Evolutionary conservation across 768 basidiomycete species (phyloP).

Genomic region (Naematelia encephala): DNA sequence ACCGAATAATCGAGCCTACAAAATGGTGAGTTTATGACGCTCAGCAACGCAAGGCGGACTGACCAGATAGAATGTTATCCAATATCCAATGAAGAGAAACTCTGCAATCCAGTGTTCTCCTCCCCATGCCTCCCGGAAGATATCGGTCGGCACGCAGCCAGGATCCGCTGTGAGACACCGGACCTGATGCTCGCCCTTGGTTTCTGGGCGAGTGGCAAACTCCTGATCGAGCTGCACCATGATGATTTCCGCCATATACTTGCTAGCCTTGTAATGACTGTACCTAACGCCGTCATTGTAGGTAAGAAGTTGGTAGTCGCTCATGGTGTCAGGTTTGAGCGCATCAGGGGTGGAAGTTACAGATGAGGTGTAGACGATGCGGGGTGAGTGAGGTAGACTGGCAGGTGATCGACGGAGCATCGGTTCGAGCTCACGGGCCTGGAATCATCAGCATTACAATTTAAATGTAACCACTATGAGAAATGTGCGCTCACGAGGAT

Average conservation of each 20-base stretch:
- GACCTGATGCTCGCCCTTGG: constrained; percentile 9
- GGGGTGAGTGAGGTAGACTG: constrained; percentile 37
- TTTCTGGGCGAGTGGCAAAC: constrained; percentile 5
- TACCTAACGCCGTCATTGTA: neutral
- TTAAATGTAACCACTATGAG: neutral
- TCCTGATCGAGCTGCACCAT: constrained; percentile 39
- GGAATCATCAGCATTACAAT: neutral
- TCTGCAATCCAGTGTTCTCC: constrained; percentile 7
- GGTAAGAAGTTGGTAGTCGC: constrained; percentile 38
- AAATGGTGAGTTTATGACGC: neutral
- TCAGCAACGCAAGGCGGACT: constrained; percentile 5
- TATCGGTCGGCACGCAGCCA: constrained; percentile 24
- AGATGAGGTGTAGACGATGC: constrained; percentile 45
- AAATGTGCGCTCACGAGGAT: constrained; percentile 35
- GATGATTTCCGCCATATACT: constrained; percentile 44
- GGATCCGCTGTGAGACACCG: constrained; percentile 27
- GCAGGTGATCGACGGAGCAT: constrained; percentile 36
- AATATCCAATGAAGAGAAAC: constrained; percentile 20
- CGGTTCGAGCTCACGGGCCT: constrained; percentile 41
- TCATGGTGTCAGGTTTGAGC: constrained; percentile 21
- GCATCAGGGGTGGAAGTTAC: constrained; percentile 14
- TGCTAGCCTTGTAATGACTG: constrained; percentile 39
- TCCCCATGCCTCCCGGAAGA: constrained; percentile 19
- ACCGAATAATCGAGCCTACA: constrained; percentile 32
- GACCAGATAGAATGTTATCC: constrained; percentile 27